Percentiles rank a stretch among this genome's conserved stretches.
These are phyloP conservation scores for Microcyclosporella mali DNA, from an alignment of 2,329 filamentous ascomycete genomes.

Conservation along the genomic window DNA sequence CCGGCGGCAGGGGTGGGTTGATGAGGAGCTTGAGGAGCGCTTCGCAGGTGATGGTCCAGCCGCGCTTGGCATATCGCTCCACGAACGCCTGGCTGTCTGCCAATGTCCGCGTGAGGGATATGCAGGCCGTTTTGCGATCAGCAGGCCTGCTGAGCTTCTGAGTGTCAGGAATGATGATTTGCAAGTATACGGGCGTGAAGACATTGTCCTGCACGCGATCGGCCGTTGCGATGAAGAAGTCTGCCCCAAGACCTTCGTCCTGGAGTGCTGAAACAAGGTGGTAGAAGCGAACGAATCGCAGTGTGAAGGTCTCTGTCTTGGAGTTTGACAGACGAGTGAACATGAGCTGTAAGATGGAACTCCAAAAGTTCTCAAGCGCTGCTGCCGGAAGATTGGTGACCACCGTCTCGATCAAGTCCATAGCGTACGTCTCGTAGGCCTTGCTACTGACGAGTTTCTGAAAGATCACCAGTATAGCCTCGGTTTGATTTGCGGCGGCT, in stretches of 20 bases:
- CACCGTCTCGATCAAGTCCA: slow-evolving; percentile 82
- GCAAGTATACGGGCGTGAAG: slow-evolving; percentile 79
- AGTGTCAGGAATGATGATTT: slow-evolving; percentile 80
- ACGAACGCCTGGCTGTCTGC: slow-evolving; percentile 81
- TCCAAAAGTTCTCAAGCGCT: slow-evolving; percentile 71
- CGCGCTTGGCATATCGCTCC: slow-evolving; percentile 62
- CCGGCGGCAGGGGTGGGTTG: slow-evolving; percentile 69
- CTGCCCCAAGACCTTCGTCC: slow-evolving; percentile 77
- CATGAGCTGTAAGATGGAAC: slow-evolving; percentile 72
- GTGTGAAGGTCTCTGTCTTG: slow-evolving; percentile 76
- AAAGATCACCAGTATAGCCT: slow-evolving; percentile 89
- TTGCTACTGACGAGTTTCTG: slow-evolving; percentile 79
- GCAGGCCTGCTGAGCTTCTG: slow-evolving; percentile 80
- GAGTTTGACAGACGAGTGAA: slow-evolving; percentile 65
- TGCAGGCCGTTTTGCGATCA: slow-evolving; percentile 87
- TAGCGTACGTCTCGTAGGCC: slow-evolving; percentile 76
- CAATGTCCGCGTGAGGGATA: slow-evolving; percentile 88
- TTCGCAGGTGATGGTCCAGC: slow-evolving; percentile 86
- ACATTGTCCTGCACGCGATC: slow-evolving; percentile 71
- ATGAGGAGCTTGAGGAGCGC: slow-evolving; percentile 82
- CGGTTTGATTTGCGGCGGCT: slow-evolving; percentile 70
- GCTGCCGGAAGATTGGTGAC: slow-evolving; percentile 66
- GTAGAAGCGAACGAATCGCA: slow-evolving; percentile 89
- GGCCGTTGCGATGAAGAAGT: slow-evolving; percentile 84
- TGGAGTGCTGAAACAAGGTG: slow-evolving; percentile 78